Percentiles rank a stretch among this genome's conserved stretches.
Conservation (phyloP, 257 asterid species). For the Thymus mandschuricus region DNA sequence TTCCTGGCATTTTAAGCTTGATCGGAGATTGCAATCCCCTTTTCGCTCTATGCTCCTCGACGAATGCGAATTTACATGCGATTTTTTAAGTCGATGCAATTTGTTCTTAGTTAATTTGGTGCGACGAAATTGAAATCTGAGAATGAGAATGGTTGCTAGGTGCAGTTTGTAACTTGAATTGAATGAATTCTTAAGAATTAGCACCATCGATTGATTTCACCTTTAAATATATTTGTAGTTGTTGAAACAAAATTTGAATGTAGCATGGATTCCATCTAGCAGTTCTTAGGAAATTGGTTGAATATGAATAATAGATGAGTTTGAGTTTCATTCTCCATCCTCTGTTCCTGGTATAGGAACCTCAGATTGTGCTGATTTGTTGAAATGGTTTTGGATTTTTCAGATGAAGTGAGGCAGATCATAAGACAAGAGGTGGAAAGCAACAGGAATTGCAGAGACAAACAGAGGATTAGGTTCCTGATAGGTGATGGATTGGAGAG, state of each 20-base stretch:
- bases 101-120: neutral
- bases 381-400: neutral
- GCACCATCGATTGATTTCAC: too few species aligned
- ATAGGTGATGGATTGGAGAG: conserved; percentile 85
- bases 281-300: neutral
- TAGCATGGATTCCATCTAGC: too few species aligned
- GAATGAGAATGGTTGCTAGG: neutral
- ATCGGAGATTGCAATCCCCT: conserved; percentile 4
- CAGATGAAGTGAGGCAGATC: conserved; percentile 75
- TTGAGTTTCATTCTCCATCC: too few species aligned
- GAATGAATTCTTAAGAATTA: neutral
- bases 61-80: neutral
- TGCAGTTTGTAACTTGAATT: neutral
- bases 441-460: conserved; percentile 72
- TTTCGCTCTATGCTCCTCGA: neutral
- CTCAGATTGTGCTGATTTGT: neutral
- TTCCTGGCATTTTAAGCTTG: neutral
- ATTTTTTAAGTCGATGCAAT: neutral
- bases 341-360: neutral
- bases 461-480: conserved; percentile 76
- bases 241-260: too few species aligned
- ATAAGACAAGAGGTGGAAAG: conserved; percentile 85
- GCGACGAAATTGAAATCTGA: neutral
- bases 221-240: too few species aligned
- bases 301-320: too few species aligned